These are phyloP conservation scores for Oryza nivara DNA, from an alignment of 176 grass and related monocot species.

Conservation along the genomic window DNA sequence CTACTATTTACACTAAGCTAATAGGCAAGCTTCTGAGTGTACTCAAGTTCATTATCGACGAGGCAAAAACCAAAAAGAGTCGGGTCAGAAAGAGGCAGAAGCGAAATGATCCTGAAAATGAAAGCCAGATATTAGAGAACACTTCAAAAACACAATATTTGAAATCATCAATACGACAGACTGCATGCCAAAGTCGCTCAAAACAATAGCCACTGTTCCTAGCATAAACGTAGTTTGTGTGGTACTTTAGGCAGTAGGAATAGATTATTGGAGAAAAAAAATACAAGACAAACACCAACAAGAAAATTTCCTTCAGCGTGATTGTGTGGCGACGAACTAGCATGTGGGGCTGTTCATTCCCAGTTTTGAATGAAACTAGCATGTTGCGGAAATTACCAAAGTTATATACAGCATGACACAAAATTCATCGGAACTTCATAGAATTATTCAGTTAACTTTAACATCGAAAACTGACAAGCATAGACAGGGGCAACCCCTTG, in stretches of 20 bases:
- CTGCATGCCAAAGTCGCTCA: neutral
- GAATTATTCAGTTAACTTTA: neutral
- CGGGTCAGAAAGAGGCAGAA: conserved; percentile 21
- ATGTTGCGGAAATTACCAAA: neutral
- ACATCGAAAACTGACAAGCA: neutral
- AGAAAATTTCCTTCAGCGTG: neutral
- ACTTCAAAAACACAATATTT: neutral
- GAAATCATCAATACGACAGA: neutral
- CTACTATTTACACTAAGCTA: conserved; percentile 71
- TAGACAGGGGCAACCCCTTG: neutral
- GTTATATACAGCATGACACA: neutral
- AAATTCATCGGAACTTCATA: neutral
- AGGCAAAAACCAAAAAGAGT: conserved; percentile 8
- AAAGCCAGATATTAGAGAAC: neutral
- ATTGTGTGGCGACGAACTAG: neutral
- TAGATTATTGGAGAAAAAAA: neutral
- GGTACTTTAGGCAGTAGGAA: neutral
- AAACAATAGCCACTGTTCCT: neutral
- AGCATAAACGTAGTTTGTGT: neutral
- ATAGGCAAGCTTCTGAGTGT: conserved; percentile 2
- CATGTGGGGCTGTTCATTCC: neutral
- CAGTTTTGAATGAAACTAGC: neutral
- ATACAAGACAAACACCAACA: neutral
- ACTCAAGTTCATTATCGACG: neutral
- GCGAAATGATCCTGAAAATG: conserved; percentile 47